These are phyloP conservation scores for Protea cynaroides DNA, from an alignment of 164 flowering plant genomes.

Conservation along the genomic window DNA sequence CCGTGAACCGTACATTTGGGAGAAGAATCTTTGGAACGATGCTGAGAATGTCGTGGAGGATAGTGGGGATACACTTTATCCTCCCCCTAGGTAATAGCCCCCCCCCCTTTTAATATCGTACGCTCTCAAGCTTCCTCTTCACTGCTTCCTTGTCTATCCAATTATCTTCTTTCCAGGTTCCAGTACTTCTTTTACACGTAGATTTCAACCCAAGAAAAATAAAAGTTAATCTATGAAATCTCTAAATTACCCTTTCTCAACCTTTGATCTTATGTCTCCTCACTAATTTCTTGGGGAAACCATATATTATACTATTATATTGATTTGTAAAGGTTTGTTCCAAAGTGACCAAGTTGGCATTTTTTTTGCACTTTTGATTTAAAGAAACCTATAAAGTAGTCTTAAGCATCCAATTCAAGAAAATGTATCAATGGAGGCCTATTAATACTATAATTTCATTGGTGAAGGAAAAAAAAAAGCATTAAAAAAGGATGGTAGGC, in stretches of 20 bases:
- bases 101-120: not conserved
- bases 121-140: slow-evolving; percentile 7
- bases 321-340: not conserved
- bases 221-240: not conserved
- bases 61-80: slow-evolving; percentile 36
- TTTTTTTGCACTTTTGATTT: too few relatives aligned
- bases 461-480: too few relatives aligned
- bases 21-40: not conserved
- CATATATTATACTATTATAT: too few relatives aligned
- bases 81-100: slow-evolving; percentile 10
- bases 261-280: not conserved
- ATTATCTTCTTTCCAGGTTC: not conserved
- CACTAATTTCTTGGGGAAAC: too few relatives aligned
- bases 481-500: too few relatives aligned
- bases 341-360: not conserved
- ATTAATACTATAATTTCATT: too few relatives aligned
- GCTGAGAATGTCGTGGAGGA: not conserved
- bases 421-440: too few relatives aligned
- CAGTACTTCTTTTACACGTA: not conserved
- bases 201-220: too few relatives aligned
- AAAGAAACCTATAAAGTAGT: too few relatives aligned
- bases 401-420: too few relatives aligned
- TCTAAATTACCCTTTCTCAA: not conserved
- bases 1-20: not conserved
- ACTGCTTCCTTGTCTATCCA: not conserved